These are phyloP conservation scores for Lotus japonicus DNA, from an alignment of 306 rosid genomes.

Conservation along the genomic window DNA sequence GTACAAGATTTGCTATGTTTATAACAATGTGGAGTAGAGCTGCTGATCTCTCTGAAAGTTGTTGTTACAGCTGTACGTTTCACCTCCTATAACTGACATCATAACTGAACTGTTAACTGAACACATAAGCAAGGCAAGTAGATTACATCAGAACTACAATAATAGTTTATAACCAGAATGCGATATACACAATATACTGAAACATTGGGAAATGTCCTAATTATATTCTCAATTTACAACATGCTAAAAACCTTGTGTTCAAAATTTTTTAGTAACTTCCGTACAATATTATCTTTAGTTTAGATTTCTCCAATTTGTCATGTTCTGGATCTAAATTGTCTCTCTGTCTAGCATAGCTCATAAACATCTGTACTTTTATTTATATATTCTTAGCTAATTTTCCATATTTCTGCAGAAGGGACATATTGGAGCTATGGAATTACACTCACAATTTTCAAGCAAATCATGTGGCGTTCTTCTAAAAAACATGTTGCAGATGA, in stretches of 20 bases:
- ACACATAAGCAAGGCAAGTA: too few relatives aligned
- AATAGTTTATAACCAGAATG: too few relatives aligned
- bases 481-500: slow-evolving; percentile 80
- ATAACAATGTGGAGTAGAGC: too few relatives aligned
- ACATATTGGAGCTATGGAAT: slow-evolving; percentile 72
- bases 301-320: slow-evolving; percentile 5
- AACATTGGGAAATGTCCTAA: background rate
- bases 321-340: background rate
- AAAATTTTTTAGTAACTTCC: background rate
- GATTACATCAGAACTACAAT: too few relatives aligned
- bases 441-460: slow-evolving; percentile 67
- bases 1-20: too few relatives aligned
- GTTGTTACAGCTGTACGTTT: too few relatives aligned
- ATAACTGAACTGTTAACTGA: too few relatives aligned
- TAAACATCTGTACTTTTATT: background rate
- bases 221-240: background rate
- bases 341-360: background rate
- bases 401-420: slow-evolving; percentile 53
- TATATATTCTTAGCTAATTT: slow-evolving; percentile 14
- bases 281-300: background rate
- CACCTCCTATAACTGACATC: too few relatives aligned
- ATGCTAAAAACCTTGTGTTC: slow-evolving; percentile 7
- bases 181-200: too few relatives aligned
- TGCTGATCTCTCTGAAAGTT: too few relatives aligned
- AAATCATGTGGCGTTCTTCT: slow-evolving; percentile 94